phyloP scores from a whole-genome alignment of 495 filamentous ascomycete genomes.

The Beverwykella pulmonaria region DNA sequence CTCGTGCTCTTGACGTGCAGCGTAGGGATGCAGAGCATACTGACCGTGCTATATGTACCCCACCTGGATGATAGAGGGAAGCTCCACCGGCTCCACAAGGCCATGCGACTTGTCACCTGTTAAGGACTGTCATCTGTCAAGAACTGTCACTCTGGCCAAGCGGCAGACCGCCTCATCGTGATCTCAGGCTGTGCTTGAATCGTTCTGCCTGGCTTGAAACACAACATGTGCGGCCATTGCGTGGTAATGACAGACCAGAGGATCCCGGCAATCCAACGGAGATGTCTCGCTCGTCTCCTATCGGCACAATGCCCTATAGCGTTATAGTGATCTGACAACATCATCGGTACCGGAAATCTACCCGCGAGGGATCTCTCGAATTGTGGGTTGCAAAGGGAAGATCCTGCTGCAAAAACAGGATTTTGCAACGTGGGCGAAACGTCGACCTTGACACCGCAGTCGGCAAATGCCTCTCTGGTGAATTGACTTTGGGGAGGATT shows the following conservation, averaged over 20 bases:
- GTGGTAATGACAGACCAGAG: not conserved
- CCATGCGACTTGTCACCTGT: not conserved
- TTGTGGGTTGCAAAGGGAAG: not conserved
- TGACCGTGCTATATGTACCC: not conserved
- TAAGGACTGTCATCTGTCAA: not conserved
- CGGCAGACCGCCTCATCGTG: not conserved
- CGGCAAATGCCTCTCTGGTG: not conserved
- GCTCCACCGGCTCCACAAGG: not conserved
- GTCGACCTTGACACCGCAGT: not conserved
- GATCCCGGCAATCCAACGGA: not conserved
- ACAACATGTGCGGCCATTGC: not conserved
- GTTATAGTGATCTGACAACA: conserved; percentile 21
- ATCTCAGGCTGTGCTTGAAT: not conserved
- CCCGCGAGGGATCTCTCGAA: conserved; percentile 14
- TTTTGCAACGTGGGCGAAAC: conserved; percentile 3
- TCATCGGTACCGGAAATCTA: conserved; percentile 36
- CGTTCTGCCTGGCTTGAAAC: not conserved
- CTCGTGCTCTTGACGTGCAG: not conserved
- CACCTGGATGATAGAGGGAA: not conserved
- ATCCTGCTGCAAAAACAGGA: not conserved
- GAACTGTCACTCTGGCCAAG: not conserved
- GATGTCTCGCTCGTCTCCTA: not conserved
- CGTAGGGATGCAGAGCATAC: not conserved
- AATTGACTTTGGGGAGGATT: not conserved
- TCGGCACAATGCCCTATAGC: conserved; percentile 8